Evolutionary conservation across 495 filamentous ascomycete species (phyloP), one percentile per base, ranked within the genome.

Genomic region (Platismatia glauca): DNA sequence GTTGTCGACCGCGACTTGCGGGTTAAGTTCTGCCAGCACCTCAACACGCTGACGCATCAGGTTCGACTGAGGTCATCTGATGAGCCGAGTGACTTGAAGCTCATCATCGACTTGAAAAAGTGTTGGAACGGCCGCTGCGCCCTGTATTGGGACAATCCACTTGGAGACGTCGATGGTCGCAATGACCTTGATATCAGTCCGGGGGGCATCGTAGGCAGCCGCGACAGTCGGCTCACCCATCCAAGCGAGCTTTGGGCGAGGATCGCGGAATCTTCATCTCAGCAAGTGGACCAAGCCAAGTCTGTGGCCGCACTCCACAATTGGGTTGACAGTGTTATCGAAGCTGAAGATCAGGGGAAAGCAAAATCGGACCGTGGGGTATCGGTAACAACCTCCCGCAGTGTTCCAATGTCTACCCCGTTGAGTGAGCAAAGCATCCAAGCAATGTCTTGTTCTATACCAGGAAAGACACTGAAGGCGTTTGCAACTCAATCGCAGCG

Each of bases 101-200:
- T 97, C 60, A 79, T 99, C 59, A 84, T 88, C 38, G 93, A 99
- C 71, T 77, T 97, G 55, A 97, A 97, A 74, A 92, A 94, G 72
- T 97, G 95, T 71, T 99, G 95, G 95, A 84, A 95, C 74, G 84
- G 91, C 58, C 89, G 91, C 20, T 97, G 91, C 68, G 84, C 87
- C 3, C 75, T 89, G 34, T 96, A 91, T 69, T 97, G 93, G 93
- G 89, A 95, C 67, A 81, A 79, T 2, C 76, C 82, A 1, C 81
- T 85, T 57, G 79, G 85, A 72, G 74, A 83, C 61, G 70, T 75
- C 7, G 79, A 82, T 27, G 65, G 70, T 60, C 72, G 77, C 53
- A 76, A 78, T 66, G 86, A 93, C 59, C 78, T 82, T 53, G 83
- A 87, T 31, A 91, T 96, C 61, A 66, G 80, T 5, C 89, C 93